Conservation (phyloP, 805 yeast genomes). For the Brettanomyces anomalus region DNA sequence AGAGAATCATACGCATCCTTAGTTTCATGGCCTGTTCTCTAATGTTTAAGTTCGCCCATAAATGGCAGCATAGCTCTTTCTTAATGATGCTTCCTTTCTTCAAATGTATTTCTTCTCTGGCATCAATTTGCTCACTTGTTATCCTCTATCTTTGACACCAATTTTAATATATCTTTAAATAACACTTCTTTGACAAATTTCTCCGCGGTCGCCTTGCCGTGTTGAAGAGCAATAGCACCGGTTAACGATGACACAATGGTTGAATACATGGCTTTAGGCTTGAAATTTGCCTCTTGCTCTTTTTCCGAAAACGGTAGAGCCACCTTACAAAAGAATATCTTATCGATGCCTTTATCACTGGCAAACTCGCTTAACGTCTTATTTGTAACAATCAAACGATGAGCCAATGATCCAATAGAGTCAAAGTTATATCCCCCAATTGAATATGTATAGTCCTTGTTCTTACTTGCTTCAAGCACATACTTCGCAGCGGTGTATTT, state of each 20-base stretch:
- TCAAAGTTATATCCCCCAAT: slow-evolving; percentile 47
- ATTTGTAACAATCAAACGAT: slow-evolving; percentile 44
- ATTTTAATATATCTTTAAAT: neutral
- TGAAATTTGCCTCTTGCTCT: slow-evolving; percentile 25
- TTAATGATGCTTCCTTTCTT: too few relatives aligned
- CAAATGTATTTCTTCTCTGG: too few relatives aligned
- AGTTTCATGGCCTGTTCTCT: too few relatives aligned
- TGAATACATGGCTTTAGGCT: slow-evolving; percentile 22
- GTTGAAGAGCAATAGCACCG: slow-evolving; percentile 57
- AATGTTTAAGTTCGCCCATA: too few relatives aligned
- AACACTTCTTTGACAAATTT: slow-evolving; percentile 48
- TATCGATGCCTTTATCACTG: slow-evolving; percentile 35
- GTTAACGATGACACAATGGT: slow-evolving; percentile 37
- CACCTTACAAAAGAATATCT: slow-evolving; percentile 59
- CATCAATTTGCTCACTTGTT: neutral
- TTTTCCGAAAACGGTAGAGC: slow-evolving; percentile 13
- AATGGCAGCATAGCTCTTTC: too few relatives aligned
- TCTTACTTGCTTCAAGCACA: slow-evolving; percentile 22
- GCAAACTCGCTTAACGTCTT: slow-evolving; percentile 44
- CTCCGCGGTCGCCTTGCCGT: slow-evolving; percentile 53
- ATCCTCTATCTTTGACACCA: neutral
- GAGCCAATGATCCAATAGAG: slow-evolving; percentile 46
- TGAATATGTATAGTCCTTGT: slow-evolving; percentile 22
- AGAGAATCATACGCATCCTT: too few relatives aligned
- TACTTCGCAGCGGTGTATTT: slow-evolving; percentile 39